A percentile compares a stretch with the other conserved stretches of the same genome.
Conservation (phyloP, 2,329 filamentous ascomycete genomes). For the Sclerotinia minor region DNA sequence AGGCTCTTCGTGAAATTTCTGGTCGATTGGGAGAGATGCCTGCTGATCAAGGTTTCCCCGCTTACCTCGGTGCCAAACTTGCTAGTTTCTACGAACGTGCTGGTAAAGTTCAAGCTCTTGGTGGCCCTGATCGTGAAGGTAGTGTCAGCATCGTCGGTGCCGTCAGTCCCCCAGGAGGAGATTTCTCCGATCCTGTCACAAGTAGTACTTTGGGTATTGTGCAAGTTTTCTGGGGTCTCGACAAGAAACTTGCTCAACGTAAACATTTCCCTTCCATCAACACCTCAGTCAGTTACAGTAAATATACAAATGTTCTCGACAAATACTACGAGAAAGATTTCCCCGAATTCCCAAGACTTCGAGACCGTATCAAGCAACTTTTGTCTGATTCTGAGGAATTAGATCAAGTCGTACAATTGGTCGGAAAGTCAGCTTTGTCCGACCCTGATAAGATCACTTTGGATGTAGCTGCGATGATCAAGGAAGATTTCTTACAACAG, state of each 20-base stretch:
- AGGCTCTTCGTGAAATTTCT: constrained; percentile 97
- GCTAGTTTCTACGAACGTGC: constrained; percentile 99
- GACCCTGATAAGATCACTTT: constrained; percentile 98
- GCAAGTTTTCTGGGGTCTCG: constrained; percentile 98
- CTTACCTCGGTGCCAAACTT: constrained; percentile 93
- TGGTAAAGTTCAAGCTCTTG: constrained; percentile 79
- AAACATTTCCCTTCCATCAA: constrained; percentile 99
- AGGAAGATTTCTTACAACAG: constrained; percentile 98
- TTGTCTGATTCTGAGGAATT: constrained; percentile 94
- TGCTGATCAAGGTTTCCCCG: constrained; percentile 98
- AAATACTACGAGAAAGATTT: constrained; percentile 92
- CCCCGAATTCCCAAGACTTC: constrained; percentile 89
- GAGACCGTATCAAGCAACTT: constrained; percentile 90
- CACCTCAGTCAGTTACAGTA: constrained; percentile 91
- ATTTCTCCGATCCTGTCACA: constrained; percentile 98
- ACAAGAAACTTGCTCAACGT: constrained; percentile 98
- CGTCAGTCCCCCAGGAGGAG: constrained; percentile 94
- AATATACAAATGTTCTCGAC: constrained; percentile 87
- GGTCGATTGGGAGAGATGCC: constrained; percentile 99
- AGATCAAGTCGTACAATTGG: constrained; percentile 97
- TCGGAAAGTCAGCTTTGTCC: constrained; percentile 94
- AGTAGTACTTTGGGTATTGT: constrained; percentile 93
- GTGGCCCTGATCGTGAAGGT: constrained; percentile 83
- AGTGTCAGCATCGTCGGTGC: constrained; percentile 98
- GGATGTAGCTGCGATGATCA: constrained; percentile 85